These are phyloP conservation scores for Diutina rugosa DNA, from an alignment of 1,139 yeast genomes.

Conservation along the genomic window DNA sequence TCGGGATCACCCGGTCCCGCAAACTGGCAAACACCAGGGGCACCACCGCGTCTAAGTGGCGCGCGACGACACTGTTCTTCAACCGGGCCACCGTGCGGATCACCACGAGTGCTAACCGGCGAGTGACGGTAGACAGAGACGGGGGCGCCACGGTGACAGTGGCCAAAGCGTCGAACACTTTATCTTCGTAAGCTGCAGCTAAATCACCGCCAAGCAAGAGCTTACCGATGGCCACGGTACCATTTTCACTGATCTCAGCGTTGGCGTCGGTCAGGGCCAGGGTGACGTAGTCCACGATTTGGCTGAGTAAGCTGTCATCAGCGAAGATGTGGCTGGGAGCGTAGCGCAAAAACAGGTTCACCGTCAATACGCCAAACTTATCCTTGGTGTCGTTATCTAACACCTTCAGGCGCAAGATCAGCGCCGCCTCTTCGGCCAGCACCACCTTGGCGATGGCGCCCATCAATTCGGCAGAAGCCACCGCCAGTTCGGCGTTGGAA, in stretches of 20 bases:
- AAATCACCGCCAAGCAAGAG: slow-evolving; percentile 28
- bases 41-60: slow-evolving; percentile 44
- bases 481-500: slow-evolving; percentile 38
- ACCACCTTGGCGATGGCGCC: slow-evolving; percentile 58
- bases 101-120: slow-evolving; percentile 69
- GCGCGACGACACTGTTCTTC: slow-evolving; percentile 34
- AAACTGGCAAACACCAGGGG: slow-evolving; percentile 75
- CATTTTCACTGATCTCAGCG: slow-evolving; percentile 61
- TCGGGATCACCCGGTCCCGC: slow-evolving; percentile 77
- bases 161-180: slow-evolving; percentile 38
- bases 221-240: slow-evolving; percentile 78
- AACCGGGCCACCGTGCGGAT: slow-evolving; percentile 61
- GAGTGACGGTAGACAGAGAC: slow-evolving; percentile 61
- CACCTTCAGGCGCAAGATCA: slow-evolving; percentile 50
- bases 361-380: slow-evolving; percentile 55
- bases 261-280: slow-evolving; percentile 31
- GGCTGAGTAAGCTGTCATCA: slow-evolving; percentile 32
- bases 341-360: slow-evolving; percentile 72
- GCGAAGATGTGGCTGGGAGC: slow-evolving; percentile 49
- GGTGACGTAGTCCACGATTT: slow-evolving; percentile 34
- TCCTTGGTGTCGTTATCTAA: slow-evolving; percentile 24
- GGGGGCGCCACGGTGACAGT: slow-evolving; percentile 35
- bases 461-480: slow-evolving; percentile 65
- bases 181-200: slow-evolving; percentile 4
- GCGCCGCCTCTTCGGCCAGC: slow-evolving; percentile 50